Percentiles rank a stretch among this genome's conserved stretches.
Conservation (phyloP, 2,329 filamentous ascomycete species). For the Cercospora beticola region DNA sequence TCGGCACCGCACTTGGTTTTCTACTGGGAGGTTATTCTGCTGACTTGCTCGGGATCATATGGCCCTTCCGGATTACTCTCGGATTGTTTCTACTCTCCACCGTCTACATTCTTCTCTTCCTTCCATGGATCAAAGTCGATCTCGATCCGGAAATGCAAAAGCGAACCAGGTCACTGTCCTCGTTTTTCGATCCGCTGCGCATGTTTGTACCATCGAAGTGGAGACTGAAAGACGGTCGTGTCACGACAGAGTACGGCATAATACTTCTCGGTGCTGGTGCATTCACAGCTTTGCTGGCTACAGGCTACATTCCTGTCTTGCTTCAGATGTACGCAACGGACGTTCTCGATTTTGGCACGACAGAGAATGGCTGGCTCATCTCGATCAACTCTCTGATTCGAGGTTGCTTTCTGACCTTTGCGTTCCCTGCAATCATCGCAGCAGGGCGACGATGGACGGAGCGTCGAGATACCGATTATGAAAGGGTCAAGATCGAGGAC, state of each 20-base stretch:
- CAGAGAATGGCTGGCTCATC: constrained; percentile 49
- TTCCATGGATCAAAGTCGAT: constrained; percentile 53
- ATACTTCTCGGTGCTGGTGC: constrained; percentile 64
- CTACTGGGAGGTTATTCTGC: constrained; percentile 65
- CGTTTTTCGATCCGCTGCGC: constrained; percentile 63
- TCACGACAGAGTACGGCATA: constrained; percentile 60
- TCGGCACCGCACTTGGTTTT: constrained; percentile 65
- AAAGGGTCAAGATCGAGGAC: constrained; percentile 16
- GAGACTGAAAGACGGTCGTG: constrained; percentile 51
- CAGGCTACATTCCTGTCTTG: constrained; percentile 64
- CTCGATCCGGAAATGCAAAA: constrained; percentile 30
- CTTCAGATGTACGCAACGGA: constrained; percentile 52
- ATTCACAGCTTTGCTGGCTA: constrained; percentile 67
- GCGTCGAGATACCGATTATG: constrained; percentile 33
- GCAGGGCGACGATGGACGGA: constrained; percentile 47
- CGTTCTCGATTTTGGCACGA: constrained; percentile 46
- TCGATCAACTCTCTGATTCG: constrained; percentile 47
- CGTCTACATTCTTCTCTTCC: constrained; percentile 43
- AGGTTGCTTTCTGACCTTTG: constrained; percentile 46
- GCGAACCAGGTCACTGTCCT: constrained; percentile 45
- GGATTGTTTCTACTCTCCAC: constrained; percentile 52
- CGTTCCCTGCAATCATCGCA: constrained; percentile 48
- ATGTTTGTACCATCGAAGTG: constrained; percentile 61
- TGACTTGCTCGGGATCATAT: constrained; percentile 61
- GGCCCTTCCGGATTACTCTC: constrained; percentile 65